Evolutionary conservation across 1,139 yeast species (phyloP).

Genomic region (Yamadazyma oceani): DNA sequence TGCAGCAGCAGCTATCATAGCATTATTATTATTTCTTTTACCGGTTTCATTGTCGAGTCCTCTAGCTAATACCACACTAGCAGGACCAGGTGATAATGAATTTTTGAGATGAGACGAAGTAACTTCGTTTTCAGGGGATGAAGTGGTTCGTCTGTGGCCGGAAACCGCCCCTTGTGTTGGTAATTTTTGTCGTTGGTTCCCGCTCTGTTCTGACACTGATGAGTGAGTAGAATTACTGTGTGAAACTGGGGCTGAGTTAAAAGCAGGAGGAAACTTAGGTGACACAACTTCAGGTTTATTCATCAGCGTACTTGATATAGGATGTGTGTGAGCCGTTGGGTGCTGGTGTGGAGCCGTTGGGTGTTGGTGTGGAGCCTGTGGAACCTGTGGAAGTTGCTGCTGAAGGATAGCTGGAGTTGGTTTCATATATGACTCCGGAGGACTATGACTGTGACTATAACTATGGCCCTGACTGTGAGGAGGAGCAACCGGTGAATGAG

Average conservation of each 20-base stretch:
- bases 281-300: no score
- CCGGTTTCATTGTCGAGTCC: slow-evolving; percentile 34
- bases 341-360: no score
- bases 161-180: not conserved
- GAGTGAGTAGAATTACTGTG: slow-evolving; percentile 13
- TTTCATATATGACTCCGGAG: no score
- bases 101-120: slow-evolving; percentile 3
- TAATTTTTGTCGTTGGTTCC: slow-evolving; percentile 4
- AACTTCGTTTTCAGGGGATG: slow-evolving; percentile 21
- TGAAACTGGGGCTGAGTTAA: slow-evolving; percentile 7
- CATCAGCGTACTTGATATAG: no score
- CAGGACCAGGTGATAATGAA: slow-evolving; percentile 20
- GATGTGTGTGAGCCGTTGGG: no score
- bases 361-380: slow-evolving; percentile 4
- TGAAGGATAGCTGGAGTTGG: not conserved
- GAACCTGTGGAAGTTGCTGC: not conserved
- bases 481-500: not conserved
- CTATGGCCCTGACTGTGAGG: not conserved
- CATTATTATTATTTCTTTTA: slow-evolving; percentile 38
- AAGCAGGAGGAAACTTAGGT: slow-evolving; percentile 1
- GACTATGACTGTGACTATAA: no score
- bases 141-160: slow-evolving; percentile 26
- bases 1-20: slow-evolving; percentile 69
- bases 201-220: slow-evolving; percentile 9
- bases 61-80: slow-evolving; percentile 44